Percentiles rank a stretch among this genome's conserved stretches.
phyloP scores from a whole-genome alignment of 2,329 filamentous ascomycete species.

The Mariannaea elegans region DNA sequence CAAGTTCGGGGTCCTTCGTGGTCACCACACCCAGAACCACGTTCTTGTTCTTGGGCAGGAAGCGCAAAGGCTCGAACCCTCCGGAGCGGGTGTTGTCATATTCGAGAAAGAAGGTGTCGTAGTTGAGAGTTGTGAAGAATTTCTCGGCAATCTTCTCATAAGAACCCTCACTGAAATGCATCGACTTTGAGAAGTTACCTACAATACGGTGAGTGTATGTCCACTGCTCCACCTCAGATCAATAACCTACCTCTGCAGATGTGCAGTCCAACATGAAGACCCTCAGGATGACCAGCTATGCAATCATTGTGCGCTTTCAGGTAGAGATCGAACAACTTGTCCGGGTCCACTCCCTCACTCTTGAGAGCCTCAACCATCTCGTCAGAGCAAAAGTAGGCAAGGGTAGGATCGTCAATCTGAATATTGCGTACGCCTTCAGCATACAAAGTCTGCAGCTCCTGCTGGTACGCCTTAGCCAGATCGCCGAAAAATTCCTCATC shows the following conservation, averaged over 20 bases:
- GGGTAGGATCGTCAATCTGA: slow-evolving; percentile 70
- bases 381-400: slow-evolving; percentile 73
- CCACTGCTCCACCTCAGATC: no score
- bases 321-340: slow-evolving; percentile 74
- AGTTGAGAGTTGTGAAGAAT: slow-evolving; percentile 67
- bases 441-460: slow-evolving; percentile 64
- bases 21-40: slow-evolving; percentile 70
- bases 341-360: slow-evolving; percentile 67
- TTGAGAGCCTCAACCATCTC: slow-evolving; percentile 69
- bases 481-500: slow-evolving; percentile 67
- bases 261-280: slow-evolving; percentile 77
- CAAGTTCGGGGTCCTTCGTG: slow-evolving; percentile 66
- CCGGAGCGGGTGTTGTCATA: slow-evolving; percentile 69
- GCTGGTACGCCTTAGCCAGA: slow-evolving; percentile 63
- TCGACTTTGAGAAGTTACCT: slow-evolving; percentile 69
- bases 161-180: slow-evolving; percentile 71
- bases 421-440: slow-evolving; percentile 64
- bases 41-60: slow-evolving; percentile 68
- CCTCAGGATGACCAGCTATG: slow-evolving; percentile 66
- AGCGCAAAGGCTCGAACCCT: slow-evolving; percentile 68
- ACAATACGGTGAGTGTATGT: slow-evolving; percentile 48
- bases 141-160: slow-evolving; percentile 70
- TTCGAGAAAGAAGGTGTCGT: slow-evolving; percentile 69
- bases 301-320: slow-evolving; percentile 79
- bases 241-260: slow-evolving; percentile 53